phyloP scores from a whole-genome alignment of 371 early-diverging fungal genomes.

The Dentiscutata heterogama region DNA sequence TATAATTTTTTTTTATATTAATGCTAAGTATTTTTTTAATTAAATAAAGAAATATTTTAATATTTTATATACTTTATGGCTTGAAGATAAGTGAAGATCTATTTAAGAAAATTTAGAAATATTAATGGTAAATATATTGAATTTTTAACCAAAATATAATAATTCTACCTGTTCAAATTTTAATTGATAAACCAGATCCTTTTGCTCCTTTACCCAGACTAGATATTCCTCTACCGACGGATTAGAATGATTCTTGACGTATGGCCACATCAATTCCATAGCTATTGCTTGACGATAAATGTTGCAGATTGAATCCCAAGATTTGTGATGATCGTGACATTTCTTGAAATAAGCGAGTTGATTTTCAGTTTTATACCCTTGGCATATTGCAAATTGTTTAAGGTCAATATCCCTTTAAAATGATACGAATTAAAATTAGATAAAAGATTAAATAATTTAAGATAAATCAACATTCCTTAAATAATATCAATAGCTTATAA shows the following conservation, averaged over 20 bases:
- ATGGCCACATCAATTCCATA: neutral
- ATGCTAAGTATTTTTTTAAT: too few relatives aligned
- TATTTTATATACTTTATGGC: too few relatives aligned
- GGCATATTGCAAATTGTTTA: conserved; percentile 5
- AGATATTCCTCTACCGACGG: conserved; percentile 8
- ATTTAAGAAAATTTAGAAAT: too few relatives aligned
- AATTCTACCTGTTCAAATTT: conserved; percentile 32
- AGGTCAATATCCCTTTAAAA: conserved; percentile 20
- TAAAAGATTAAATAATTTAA: neutral
- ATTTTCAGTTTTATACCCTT: conserved; percentile 24
- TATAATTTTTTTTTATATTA: too few relatives aligned
- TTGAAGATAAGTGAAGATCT: too few relatives aligned
- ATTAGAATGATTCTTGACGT: conserved; percentile 1
- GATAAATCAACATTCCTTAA: too few relatives aligned
- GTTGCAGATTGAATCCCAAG: conserved; percentile 25
- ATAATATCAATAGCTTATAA: too few relatives aligned
- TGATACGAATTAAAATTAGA: neutral
- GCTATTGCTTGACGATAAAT: conserved; percentile 13
- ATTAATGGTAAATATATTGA: too few relatives aligned
- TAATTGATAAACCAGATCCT: conserved; percentile 27
- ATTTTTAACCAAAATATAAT: neutral
- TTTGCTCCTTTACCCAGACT: conserved; percentile 9
- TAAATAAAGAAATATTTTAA: too few relatives aligned
- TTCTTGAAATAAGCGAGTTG: conserved; percentile 22
- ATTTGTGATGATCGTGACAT: conserved; percentile 19